A percentile compares a stretch with the other conserved stretches of the same genome.
phyloP scores from a whole-genome alignment of 805 yeast species.

The Metschnikowia henanensis region DNA sequence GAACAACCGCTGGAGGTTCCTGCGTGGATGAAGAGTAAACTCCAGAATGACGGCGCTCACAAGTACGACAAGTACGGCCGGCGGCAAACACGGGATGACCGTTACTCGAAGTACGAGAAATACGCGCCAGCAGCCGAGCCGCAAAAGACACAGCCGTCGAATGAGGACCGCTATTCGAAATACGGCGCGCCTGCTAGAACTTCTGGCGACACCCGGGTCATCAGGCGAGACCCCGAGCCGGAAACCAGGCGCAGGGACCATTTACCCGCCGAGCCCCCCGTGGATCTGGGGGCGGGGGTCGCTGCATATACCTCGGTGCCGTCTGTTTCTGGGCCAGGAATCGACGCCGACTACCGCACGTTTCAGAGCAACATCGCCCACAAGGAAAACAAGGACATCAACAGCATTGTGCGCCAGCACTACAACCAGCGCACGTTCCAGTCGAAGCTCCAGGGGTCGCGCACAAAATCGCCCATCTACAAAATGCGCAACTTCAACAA shows the following conservation, averaged over 20 bases:
- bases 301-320: slow-evolving; percentile 22
- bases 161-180: slow-evolving; percentile 17
- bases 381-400: slow-evolving; percentile 44
- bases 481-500: slow-evolving; percentile 88
- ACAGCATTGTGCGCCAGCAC: slow-evolving; percentile 74
- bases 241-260: slow-evolving; percentile 13
- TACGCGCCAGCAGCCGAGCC: not conserved
- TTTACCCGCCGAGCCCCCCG: slow-evolving; percentile 6
- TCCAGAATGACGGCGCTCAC: slow-evolving; percentile 21
- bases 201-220: slow-evolving; percentile 14
- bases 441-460: slow-evolving; percentile 54
- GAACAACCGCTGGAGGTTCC: slow-evolving; percentile 30
- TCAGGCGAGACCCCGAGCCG: slow-evolving; percentile 18
- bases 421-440: slow-evolving; percentile 82
- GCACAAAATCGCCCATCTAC: slow-evolving; percentile 81
- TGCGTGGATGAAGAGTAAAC: slow-evolving; percentile 38
- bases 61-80: slow-evolving; percentile 44
- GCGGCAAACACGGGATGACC: slow-evolving; percentile 10
- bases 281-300: slow-evolving; percentile 9
- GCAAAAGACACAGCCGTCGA: not conserved
- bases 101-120: slow-evolving; percentile 15
- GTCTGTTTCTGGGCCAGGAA: slow-evolving; percentile 17
- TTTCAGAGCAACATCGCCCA: slow-evolving; percentile 39
- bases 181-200: slow-evolving; percentile 17
- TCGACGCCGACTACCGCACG: slow-evolving; percentile 30